phyloP scores from a whole-genome alignment of 257 asterid genomes.

The Capsicum pubescens region DNA sequence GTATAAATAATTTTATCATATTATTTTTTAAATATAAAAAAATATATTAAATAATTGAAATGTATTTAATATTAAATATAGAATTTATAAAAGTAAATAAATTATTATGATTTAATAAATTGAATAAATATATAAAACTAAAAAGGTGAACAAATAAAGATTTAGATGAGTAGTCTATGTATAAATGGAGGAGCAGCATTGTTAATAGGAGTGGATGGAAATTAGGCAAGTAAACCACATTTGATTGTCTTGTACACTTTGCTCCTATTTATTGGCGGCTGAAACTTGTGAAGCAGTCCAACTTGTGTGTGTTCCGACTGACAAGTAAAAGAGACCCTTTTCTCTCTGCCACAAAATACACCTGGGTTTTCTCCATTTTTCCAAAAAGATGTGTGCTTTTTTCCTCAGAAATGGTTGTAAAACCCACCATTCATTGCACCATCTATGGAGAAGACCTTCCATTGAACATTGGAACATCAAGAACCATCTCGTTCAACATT shows the following conservation, averaged over 20 bases:
- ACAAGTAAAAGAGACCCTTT: background rate
- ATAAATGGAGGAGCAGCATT: too few species aligned
- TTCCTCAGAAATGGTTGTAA: constrained; percentile 22
- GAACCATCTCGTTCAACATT: constrained; percentile 40
- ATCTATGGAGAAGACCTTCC: constrained; percentile 18
- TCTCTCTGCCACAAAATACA: background rate
- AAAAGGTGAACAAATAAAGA: too few species aligned
- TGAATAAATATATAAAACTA: too few species aligned
- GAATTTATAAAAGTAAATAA: too few species aligned
- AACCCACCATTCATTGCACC: background rate
- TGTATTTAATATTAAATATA: too few species aligned
- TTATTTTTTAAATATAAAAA: too few species aligned
- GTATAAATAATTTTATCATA: too few species aligned
- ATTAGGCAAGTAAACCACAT: constrained; percentile 8
- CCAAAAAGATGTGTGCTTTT: constrained; percentile 24
- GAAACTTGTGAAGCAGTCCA: background rate
- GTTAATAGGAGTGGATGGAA: background rate
- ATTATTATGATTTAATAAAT: too few species aligned
- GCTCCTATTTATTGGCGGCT: constrained; percentile 18
- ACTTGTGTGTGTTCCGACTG: background rate
- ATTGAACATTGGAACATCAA: constrained; percentile 29
- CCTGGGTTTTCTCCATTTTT: constrained; percentile 11
- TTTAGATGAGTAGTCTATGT: too few species aligned
- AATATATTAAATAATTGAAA: too few species aligned
- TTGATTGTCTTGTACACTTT: background rate